Conservation (phyloP, 192 early-diverging fungal species). For the Glomus cerebriforme region DNA sequence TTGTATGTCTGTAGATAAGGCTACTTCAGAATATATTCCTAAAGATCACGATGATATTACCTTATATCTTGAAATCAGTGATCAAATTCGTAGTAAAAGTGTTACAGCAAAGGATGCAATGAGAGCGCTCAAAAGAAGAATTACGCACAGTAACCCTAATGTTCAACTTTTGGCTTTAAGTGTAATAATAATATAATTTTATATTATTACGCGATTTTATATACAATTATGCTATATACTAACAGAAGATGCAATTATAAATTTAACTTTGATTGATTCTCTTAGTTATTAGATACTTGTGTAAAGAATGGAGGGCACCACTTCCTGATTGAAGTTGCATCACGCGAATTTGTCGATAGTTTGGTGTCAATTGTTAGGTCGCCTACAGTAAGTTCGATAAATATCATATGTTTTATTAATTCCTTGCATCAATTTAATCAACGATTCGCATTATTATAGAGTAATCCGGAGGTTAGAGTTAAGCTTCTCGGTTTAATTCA, state of each 20-base stretch:
- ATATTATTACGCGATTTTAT: background rate
- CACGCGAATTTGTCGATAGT: constrained; percentile 88
- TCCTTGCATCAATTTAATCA: background rate
- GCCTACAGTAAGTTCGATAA: constrained; percentile 45
- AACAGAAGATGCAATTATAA: background rate
- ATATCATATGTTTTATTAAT: background rate
- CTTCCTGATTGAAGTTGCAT: constrained; percentile 85
- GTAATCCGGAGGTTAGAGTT: constrained; percentile 74
- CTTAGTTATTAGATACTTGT: constrained; percentile 83
- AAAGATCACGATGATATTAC: constrained; percentile 83
- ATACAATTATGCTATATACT: background rate
- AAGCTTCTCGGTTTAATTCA: constrained; percentile 81
- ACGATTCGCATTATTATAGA: constrained; percentile 33
- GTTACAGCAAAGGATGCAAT: constrained; percentile 74
- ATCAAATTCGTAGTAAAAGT: constrained; percentile 89
- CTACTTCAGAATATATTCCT: constrained; percentile 90
- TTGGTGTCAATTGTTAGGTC: constrained; percentile 63
- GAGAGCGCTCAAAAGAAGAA: constrained; percentile 72
- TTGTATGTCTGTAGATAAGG: constrained; percentile 54
- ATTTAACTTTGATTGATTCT: background rate
- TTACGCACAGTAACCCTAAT: constrained; percentile 92
- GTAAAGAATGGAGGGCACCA: constrained; percentile 93
- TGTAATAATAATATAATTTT: constrained; percentile 39
- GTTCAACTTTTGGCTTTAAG: constrained; percentile 88
- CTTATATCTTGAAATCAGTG: constrained; percentile 85